Base-by-base conservation (phyloP, 1,139 yeast genomes). In the Williopsis jadinii region DNA sequence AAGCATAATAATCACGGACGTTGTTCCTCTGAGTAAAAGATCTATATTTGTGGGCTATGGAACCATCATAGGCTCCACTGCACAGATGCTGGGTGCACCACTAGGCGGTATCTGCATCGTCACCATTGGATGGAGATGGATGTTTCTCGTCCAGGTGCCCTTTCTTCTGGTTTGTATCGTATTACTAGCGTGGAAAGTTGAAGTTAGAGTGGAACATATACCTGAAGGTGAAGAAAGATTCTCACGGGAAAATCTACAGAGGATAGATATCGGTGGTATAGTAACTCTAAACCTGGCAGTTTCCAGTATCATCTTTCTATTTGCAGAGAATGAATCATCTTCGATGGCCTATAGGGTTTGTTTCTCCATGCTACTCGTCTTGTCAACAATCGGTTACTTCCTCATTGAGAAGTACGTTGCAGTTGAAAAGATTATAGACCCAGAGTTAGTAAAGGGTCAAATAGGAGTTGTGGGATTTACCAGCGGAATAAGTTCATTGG, bases 231-330 rank as follows among this genome's bases (percentile, higher is more conserved):
- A 54, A 10, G 58, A 59, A 28, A 55, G 70, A 38, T 67, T 63
- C 40, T 41, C 67, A 1, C 55, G 59, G 41, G 71, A 70, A 36
- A 73, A 75, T 53, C 56, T 82, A 47, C 68, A 71, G 42, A 65
- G 90, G 47, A 75, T 88, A 34, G 97, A 90, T 60, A 70, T 85
- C 50, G 63, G 73, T 37, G 97, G 97, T 4, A 77, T 94, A 1
- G 58, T 74, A 28, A 66, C 79, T 33, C 66, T 84, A 55, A 84
- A 85, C 34, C 45, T 68, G 12, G 62, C 83, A 1, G 70, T 86
- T 45, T 60, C 72, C 13, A 60, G 74, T 32, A 49, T 71, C 30
- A 69, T 87, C 34, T 59, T 69, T 41, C 43, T 70, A 19, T 59
- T 67, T 30, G 63, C 71, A 11, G 38, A 49, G 3, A 39, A 38